Conservation (phyloP, 441 rosid genomes). For the Hura crepitans region DNA sequence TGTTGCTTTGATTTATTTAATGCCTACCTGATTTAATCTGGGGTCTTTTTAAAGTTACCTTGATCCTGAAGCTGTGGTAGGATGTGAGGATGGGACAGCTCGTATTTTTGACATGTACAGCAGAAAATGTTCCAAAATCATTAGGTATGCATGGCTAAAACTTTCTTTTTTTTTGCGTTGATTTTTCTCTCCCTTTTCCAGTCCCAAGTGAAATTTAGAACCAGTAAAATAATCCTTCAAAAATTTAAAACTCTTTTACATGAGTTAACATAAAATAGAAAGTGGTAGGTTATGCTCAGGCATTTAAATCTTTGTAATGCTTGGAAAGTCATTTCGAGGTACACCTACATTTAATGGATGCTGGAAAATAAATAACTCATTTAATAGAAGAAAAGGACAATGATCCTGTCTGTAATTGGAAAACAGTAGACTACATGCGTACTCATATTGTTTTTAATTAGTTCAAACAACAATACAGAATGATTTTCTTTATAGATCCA, state of each 20-base stretch:
- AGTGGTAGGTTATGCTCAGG: background rate
- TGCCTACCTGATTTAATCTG: constrained; percentile 12
- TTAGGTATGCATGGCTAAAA: constrained; percentile 40
- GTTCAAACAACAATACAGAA: background rate
- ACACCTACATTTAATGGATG: background rate
- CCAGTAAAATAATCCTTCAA: background rate
- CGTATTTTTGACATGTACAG: constrained; percentile 91
- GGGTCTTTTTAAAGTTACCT: constrained; percentile 44
- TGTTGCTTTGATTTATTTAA: background rate
- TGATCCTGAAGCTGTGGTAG: constrained; percentile 89
- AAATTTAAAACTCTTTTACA: background rate
- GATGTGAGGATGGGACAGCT: constrained; percentile 87
- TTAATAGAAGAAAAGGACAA: background rate
- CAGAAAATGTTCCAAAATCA: constrained; percentile 65
- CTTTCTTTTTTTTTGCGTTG: background rate
- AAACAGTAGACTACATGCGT: background rate
- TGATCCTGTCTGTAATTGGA: background rate
- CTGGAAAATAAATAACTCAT: background rate
- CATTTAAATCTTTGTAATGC: background rate
- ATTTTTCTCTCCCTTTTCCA: background rate
- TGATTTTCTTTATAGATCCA: background rate
- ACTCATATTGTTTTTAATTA: background rate
- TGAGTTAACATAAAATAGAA: background rate
- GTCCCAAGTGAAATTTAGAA: background rate
- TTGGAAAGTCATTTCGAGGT: background rate